Conservation (phyloP, 2,329 filamentous ascomycete genomes). For the Epichloe festucae region DNA sequence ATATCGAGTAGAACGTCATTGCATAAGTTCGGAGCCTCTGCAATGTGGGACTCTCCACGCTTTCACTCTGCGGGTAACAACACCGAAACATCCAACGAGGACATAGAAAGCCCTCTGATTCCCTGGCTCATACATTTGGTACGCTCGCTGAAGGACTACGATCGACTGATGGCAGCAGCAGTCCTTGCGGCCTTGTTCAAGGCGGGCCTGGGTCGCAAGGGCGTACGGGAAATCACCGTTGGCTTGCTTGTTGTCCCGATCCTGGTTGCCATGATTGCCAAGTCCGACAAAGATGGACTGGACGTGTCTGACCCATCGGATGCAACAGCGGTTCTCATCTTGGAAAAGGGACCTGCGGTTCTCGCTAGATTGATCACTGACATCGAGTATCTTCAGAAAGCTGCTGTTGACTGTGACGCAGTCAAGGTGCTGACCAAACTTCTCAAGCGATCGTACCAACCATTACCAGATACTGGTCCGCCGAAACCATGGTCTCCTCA, state of each 20-base stretch:
- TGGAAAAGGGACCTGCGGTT: constrained; percentile 61
- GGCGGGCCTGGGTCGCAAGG: constrained; percentile 50
- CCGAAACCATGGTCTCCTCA: constrained; percentile 28
- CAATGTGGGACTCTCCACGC: constrained; percentile 21
- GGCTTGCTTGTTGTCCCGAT: constrained; percentile 57
- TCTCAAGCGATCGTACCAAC: constrained; percentile 38
- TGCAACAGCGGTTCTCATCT: constrained; percentile 27
- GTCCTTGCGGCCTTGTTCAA: constrained; percentile 59
- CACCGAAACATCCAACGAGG: constrained; percentile 32
- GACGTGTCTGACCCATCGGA: constrained; percentile 25
- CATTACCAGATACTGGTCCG: constrained; percentile 20
- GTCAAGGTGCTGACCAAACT: constrained; percentile 34
- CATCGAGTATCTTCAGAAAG: constrained; percentile 66
- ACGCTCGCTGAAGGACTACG: constrained; percentile 42
- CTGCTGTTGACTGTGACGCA: constrained; percentile 55
- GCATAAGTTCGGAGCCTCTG: constrained; percentile 16
- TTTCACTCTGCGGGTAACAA: constrained; percentile 14
- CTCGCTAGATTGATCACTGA: constrained; percentile 70
- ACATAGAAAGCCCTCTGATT: constrained; percentile 57
- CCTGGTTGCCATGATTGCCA: constrained; percentile 48
- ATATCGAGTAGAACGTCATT: constrained; percentile 16
- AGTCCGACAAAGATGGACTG: constrained; percentile 31
- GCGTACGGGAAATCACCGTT: constrained; percentile 46
- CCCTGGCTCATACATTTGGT: constrained; percentile 59
- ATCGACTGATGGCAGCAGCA: constrained; percentile 54